Base-by-base conservation (phyloP, 768 basidiomycete species). In the Russula vinacea region DNA sequence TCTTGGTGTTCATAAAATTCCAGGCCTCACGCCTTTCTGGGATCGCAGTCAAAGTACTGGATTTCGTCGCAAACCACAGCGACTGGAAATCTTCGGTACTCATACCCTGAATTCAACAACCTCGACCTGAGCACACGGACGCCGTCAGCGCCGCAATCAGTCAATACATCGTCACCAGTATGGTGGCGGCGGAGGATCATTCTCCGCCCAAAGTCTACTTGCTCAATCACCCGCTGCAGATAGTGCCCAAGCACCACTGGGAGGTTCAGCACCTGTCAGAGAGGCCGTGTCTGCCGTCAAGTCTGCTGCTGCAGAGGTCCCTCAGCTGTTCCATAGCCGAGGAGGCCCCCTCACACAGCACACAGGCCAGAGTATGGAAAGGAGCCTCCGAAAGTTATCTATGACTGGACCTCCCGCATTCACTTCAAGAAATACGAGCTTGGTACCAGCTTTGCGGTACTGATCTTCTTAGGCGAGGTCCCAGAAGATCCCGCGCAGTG, bases 11-110 rank as follows among this genome's bases (percentile, higher is more conserved):
- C 24, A 59, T 22, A 10, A 17, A 35, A 39, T 35, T 35, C 6
- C 60, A 80, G 80, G 72, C 35, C 72, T 83, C 24, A 77, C 79
- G 7, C 81, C 82, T n/a, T 83, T 82, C 76, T 78, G 78, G 76
- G 73, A 76, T 65, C 71, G 11, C 68, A 74, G 45, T 64, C 62
- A 5, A 69, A 62, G 10, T 81, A 75, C 72, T 82, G 80, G 80
- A 62, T 60, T 1, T 78, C 80, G 3, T 29, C 73, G 0, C 68
- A 70, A 2, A 65, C 73, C 3, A 71, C 74, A 39, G 76, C 75
- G 6, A 62, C 74, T 5, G 40, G 6, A 13, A 67, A 66, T 16
- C 71, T 83, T 14, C 73, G 76, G 33, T 84, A 83, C 67, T 76
- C 79, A 2, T 83, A 83, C 67, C 81, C 81, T n/a, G 82, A 82